Evolutionary conservation across 192 early-diverging fungal species (phyloP).

Genomic region (Helicostylum pulchrum): DNA sequence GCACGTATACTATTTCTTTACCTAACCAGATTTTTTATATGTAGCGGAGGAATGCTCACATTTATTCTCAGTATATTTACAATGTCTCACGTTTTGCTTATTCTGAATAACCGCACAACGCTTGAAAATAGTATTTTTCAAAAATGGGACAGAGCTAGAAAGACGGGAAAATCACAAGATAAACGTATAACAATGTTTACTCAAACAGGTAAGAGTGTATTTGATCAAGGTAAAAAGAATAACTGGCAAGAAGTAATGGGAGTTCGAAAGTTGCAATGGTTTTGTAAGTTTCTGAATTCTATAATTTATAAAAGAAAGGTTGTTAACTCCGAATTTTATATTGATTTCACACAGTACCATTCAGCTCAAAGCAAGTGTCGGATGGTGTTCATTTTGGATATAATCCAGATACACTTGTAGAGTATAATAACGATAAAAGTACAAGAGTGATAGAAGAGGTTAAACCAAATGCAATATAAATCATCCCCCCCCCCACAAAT

Average conservation of each 20-base stretch:
- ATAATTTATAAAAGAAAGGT: too few relatives aligned
- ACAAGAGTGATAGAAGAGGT: background rate
- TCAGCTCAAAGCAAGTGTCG: background rate
- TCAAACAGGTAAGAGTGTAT: conserved; percentile 38
- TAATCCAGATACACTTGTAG: background rate
- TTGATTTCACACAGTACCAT: background rate
- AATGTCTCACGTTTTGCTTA: conserved; percentile 20
- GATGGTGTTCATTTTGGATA: conserved; percentile 15
- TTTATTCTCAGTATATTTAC: conserved; percentile 22
- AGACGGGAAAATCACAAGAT: background rate
- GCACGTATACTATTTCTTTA: background rate
- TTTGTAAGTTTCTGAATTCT: conserved; percentile 34
- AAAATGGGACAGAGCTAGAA: conserved; percentile 11
- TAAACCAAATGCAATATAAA: background rate
- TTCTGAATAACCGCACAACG: conserved; percentile 18
- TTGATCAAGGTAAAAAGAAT: conserved; percentile 38
- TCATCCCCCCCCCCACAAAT: too few relatives aligned
- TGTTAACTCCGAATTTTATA: too few relatives aligned
- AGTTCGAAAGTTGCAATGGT: conserved; percentile 44
- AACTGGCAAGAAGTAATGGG: conserved; percentile 56
- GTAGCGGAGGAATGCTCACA: conserved; percentile 12
- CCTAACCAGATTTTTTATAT: background rate
- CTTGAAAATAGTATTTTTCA: conserved; percentile 21
- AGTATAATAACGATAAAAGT: background rate
- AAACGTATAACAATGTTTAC: conserved; percentile 23